Base-by-base conservation (phyloP, 176 grass and related monocot genomes). In the Urochloa ruziziensis region DNA sequence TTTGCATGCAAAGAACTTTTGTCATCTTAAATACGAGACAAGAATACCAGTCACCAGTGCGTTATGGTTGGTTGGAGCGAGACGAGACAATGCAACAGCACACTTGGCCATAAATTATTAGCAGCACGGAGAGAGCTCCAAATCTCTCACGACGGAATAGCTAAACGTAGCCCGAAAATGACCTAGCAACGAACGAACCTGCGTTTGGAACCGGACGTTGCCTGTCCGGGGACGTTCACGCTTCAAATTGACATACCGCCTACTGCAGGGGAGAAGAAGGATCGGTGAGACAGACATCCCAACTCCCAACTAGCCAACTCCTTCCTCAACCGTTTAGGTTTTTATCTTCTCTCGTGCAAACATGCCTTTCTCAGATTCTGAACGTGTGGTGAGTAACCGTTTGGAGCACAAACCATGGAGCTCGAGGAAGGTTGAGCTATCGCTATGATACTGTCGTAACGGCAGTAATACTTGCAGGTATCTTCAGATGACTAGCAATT, bases 221-320 rank as follows among this genome's bases (percentile, higher is more conserved):
- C 34, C n/a, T n/a, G n/a, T n/a, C 39, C 60, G 21, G 62, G 53
- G 54, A 81, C 74, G 37, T 54, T 30, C 40, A 24, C 10, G 30
- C 73, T 73, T 86, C 73, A 25, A 15, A 83, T 67, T 23, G 88
- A 90, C 84, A 71, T 74, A 30, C 48, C 79, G 84, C 84, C 88
- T 67, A 83, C 84, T 83, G 57, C 62, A 73, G 39, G 24, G 51
- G 37, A 10, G 46, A 30, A 30, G 61, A 76, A 28, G 46, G 82
- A 49, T 35, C 10, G 17, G 71, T 19, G 79, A 83, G 29, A 4
- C 37, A 30, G 88, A 86, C 88, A 25, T 28, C 37, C 80, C 84
- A 90, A 83, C 88, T 40, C 69, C 78, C 39, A 40, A 83, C 88
- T 33, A 33, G 62, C 78, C 39, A 40, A 83, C 88, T 33, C 69